These are phyloP conservation scores for Colletotrichum liaoningense DNA, from an alignment of 2,329 filamentous ascomycete species.

Conservation along the genomic window DNA sequence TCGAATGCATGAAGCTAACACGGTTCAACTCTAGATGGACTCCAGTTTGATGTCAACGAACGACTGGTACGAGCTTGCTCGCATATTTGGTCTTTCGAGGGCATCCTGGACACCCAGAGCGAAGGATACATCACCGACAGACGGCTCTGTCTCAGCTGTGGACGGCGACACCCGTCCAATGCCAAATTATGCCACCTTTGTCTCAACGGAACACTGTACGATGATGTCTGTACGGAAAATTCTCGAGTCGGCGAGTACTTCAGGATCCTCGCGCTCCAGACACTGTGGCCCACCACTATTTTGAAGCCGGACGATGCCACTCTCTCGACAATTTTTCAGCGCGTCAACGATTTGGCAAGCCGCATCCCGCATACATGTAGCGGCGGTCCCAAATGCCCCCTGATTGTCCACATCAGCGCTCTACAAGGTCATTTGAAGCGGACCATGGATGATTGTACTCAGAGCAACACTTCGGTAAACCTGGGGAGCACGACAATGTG, in stretches of 20 bases:
- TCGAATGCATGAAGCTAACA: neutral
- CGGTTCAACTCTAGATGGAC: neutral
- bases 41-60: neutral
- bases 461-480: neutral
- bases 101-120: neutral
- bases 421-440: neutral
- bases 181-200: conserved; percentile 16
- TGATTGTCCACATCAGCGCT: neutral
- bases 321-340: neutral
- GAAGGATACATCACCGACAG: neutral
- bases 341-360: neutral
- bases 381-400: neutral
- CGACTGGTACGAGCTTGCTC: neutral
- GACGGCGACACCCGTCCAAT: neutral
- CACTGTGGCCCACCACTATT: neutral
- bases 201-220: neutral
- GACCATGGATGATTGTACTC: neutral
- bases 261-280: neutral
- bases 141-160: conserved; percentile 1
- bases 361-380: neutral
- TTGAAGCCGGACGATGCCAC: neutral
- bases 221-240: neutral
- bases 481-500: neutral
- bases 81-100: neutral
- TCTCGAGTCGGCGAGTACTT: conserved; percentile 16